Base-by-base conservation (phyloP, 345 rosid genomes). In the Linum lewisii region DNA sequence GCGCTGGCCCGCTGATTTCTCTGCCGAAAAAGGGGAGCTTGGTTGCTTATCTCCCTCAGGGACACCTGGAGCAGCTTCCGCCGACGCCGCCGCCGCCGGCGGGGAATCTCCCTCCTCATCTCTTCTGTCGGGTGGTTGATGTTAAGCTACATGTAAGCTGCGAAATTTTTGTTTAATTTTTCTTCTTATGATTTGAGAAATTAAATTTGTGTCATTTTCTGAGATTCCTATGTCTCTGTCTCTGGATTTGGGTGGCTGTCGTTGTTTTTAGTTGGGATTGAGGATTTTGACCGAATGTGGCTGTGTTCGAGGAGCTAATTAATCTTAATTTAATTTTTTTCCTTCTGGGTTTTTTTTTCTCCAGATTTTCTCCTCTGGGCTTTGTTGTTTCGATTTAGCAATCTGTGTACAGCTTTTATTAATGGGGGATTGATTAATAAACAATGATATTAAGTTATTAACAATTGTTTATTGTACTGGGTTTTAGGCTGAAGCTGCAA, bases 1-100 rank as follows among this genome's bases (percentile, higher is more conserved):
- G 99, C 71, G 97, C 97, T n/a, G 99, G 99, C 50, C 99, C 99
- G 24, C 85, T 90, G 0, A 81, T 84, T 60, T 87, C 95, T 52
- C 79, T 93, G 36, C 99, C 97, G 0, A 85, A 77, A 84, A 87
- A 70, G 75, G 96, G 97, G 42, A 74, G 82, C 74, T 64, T 78
- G 55, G 96, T 93, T 24, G 86, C 85, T 59, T 93, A 93, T 78
- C 79, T 90, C 65, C 99, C 90, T 47, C 99, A 90, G 72, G 99
- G 99, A 16, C 97, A 93, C 67, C 69, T 90, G 72, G 97, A 93
- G 73, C 95, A 80, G 59, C 77, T 83, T 70, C 72, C 89, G n/a
- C n/a, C 68, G 86, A 86, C 56, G 24, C 54, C 72, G 72, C 77
- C 85, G 69, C 76, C 87, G 68, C 75, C 25, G 15, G 14, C 85